Evolutionary conservation across 1,139 yeast species (phyloP).

Genomic region (Hansenula anomala): DNA sequence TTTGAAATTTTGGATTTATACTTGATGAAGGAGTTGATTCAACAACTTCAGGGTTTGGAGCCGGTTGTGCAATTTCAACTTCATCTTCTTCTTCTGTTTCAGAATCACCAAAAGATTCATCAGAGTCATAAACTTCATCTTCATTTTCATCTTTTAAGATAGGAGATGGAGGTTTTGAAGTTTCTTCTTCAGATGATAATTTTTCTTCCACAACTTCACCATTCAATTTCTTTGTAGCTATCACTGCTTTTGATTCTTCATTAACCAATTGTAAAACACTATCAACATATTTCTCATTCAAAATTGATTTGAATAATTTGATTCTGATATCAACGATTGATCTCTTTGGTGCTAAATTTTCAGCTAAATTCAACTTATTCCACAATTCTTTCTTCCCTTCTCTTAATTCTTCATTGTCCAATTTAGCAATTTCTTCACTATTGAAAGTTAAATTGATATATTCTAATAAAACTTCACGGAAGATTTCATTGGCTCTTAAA

Average conservation of each 20-base stretch:
- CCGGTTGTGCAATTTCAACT: not conserved
- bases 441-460: slow-evolving; percentile 23
- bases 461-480: slow-evolving; percentile 24
- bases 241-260: slow-evolving; percentile 12
- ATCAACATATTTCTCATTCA: slow-evolving; percentile 20
- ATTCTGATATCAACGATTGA: slow-evolving; percentile 21
- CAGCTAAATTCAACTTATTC: slow-evolving; percentile 22
- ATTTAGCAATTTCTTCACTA: slow-evolving; percentile 11
- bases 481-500: slow-evolving; percentile 23
- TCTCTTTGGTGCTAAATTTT: slow-evolving; percentile 20
- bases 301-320: slow-evolving; percentile 20
- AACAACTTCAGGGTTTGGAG: not conserved
- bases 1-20: slow-evolving; percentile 12
- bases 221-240: slow-evolving; percentile 4
- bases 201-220: slow-evolving; percentile 5
- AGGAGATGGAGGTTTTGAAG: not conserved
- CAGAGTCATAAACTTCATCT: slow-evolving; percentile 6
- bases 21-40: not conserved
- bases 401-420: slow-evolving; percentile 17
- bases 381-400: slow-evolving; percentile 23
- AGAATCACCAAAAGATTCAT: slow-evolving; percentile 3
- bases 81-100: slow-evolving; percentile 3
- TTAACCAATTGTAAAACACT: slow-evolving; percentile 14
- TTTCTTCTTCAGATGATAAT: not conserved
- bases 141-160: slow-evolving; percentile 3